phyloP scores from a whole-genome alignment of 306 rosid species.

The Carpinus fangiana region DNA sequence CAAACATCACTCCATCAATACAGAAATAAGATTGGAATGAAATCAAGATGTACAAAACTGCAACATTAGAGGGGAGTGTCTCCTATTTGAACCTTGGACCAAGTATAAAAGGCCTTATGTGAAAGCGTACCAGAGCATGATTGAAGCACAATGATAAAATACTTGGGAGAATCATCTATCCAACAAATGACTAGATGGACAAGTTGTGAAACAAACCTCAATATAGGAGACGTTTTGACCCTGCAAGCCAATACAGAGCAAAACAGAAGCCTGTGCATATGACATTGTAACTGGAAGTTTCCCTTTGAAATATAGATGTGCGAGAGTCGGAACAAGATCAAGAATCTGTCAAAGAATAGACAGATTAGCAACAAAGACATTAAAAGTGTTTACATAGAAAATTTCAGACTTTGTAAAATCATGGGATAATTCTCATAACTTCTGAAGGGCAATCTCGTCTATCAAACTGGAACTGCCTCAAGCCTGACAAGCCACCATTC shows the following conservation, averaged over 20 bases:
- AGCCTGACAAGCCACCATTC: background rate
- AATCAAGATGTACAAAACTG: background rate
- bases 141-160: constrained; percentile 2
- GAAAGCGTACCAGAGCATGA: constrained; percentile 5
- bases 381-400: constrained; percentile 3
- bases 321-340: constrained; percentile 68
- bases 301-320: constrained; percentile 68
- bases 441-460: background rate
- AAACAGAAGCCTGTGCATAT: constrained; percentile 72
- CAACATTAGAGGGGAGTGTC: background rate
- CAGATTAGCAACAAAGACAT: constrained; percentile 14
- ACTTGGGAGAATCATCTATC: background rate
- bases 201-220: constrained; percentile 60
- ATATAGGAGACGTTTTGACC: constrained; percentile 57
- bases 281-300: constrained; percentile 76
- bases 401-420: background rate
- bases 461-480: background rate
- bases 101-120: background rate
- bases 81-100: background rate
- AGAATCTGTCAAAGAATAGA: constrained; percentile 56
- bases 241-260: constrained; percentile 92
- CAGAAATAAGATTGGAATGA: background rate
- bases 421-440: background rate
- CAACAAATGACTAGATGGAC: background rate
- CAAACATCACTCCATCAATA: constrained; percentile 23